Conservation (phyloP, 2,329 filamentous ascomycete species). For the Colletotrichum somersetense region DNA sequence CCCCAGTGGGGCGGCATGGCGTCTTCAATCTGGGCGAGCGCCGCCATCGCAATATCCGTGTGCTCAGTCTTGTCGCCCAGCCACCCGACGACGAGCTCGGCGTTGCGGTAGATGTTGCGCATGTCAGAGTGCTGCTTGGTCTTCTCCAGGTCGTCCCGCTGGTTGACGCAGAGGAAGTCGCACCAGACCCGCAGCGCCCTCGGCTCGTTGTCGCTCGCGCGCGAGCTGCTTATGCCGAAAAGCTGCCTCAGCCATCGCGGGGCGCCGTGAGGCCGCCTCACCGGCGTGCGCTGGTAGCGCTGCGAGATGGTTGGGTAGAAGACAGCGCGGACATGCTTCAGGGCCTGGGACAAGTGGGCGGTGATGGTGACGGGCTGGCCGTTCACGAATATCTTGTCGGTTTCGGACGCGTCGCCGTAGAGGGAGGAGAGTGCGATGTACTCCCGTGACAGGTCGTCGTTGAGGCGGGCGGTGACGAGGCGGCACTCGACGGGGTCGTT, state of each 20-base stretch:
- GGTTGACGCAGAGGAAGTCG: constrained; percentile 49
- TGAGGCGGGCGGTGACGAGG: constrained; percentile 48
- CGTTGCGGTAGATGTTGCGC: constrained; percentile 48
- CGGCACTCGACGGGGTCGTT: constrained; percentile 51
- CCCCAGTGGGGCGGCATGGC: constrained; percentile 51
- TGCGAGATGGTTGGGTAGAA: constrained; percentile 48
- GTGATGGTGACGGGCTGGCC: constrained; percentile 47
- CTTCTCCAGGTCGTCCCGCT: constrained; percentile 47
- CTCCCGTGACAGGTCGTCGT: constrained; percentile 42
- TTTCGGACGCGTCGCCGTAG: constrained; percentile 47
- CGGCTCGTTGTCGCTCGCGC: constrained; percentile 25
- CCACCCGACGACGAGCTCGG: constrained; percentile 52
- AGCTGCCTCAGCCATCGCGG: constrained; percentile 43
- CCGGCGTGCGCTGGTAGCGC: constrained; percentile 42
- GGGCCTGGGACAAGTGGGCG: constrained; percentile 47
- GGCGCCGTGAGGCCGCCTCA: constrained; percentile 39
- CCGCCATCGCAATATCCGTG: constrained; percentile 46
- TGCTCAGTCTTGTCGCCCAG: constrained; percentile 48
- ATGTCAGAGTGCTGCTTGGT: constrained; percentile 47
- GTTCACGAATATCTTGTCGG: constrained; percentile 49
- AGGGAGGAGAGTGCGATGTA: constrained; percentile 50
- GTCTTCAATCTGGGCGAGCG: constrained; percentile 48
- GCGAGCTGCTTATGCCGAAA: constrained; percentile 41
- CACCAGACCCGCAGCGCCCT: constrained; percentile 48
- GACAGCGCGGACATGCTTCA: constrained; percentile 51